Evolutionary conservation across 495 filamentous ascomycete species (phyloP).

Genomic region (Cairneyella variabilis): DNA sequence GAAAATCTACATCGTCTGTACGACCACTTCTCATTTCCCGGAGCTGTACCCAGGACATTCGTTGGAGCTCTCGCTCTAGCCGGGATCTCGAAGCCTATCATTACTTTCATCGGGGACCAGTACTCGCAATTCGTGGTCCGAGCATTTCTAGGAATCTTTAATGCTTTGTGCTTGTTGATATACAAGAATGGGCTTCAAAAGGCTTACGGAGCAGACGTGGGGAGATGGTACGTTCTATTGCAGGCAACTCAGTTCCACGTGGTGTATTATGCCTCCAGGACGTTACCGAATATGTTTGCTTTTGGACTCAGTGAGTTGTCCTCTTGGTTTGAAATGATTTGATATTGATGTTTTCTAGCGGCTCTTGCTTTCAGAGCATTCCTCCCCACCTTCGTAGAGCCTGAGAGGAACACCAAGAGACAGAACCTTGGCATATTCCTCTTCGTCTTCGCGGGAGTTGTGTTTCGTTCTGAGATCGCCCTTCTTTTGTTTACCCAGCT

Average conservation of each 20-base stretch:
- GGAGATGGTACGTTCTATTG: conserved; percentile 78
- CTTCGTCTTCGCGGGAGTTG: conserved; percentile 74
- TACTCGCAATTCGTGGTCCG: conserved; percentile 58
- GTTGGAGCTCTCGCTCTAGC: conserved; percentile 74
- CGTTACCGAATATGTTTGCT: conserved; percentile 95
- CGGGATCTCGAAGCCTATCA: conserved; percentile 59
- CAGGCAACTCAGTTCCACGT: conserved; percentile 90
- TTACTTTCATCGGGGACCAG: conserved; percentile 36
- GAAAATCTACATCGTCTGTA: conserved; percentile 55
- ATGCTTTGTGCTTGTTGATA: conserved; percentile 60
- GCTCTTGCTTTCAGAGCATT: conserved; percentile 69
- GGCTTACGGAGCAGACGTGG: conserved; percentile 65
- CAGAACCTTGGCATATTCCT: conserved; percentile 56
- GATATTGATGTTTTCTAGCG: conserved; percentile 35
- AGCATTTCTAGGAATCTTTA: conserved; percentile 73
- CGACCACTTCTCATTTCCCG: conserved; percentile 90
- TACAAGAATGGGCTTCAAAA: conserved; percentile 61
- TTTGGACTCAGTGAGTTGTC: conserved; percentile 66
- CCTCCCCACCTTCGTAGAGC: conserved; percentile 48
- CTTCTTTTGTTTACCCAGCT: conserved; percentile 64
- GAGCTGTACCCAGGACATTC: conserved; percentile 87
- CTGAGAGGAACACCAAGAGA: conserved; percentile 23
- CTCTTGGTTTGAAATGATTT: conserved; percentile 2
- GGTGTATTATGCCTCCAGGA: conserved; percentile 88
- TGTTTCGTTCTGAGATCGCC: conserved; percentile 89